Evolutionary conservation across 2,329 filamentous ascomycete species (phyloP), one percentile per base, ranked within the genome.

Genomic region (Dryadomyces quercus-mongolicae): DNA sequence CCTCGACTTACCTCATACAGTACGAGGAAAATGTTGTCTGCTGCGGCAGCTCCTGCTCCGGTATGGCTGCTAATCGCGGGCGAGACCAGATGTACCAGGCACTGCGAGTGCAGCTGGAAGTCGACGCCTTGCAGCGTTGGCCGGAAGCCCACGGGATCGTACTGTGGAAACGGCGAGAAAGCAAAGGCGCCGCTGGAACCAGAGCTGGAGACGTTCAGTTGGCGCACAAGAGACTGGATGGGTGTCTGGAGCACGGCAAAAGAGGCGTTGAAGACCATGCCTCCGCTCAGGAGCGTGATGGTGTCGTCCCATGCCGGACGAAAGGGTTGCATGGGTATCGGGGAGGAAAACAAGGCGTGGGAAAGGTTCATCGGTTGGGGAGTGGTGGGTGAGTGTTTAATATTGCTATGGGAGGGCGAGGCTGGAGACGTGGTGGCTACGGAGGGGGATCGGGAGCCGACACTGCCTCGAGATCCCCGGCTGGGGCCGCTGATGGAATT

Each of bases 241-340:
- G 65, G 67, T 1, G 71, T 73, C 54, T 74, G 68, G 4, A 78
- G 63, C 8, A 73, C 74, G 3, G 72, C 68, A 31, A 79, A 61
- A 55, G 73, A 69, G 20, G 73, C 63, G 10, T 67, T 62, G 54
- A 71, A 68, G 31, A 67, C 64, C 48, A 64, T 62, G 4, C 67
- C 67, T 1, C 65, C 64, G 34, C 63, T 70, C 5, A 69, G 68
- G n/a, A 78, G 58, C 6, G 65, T 59, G 15, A 77, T 62, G 45
- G 67, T 63, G 49, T 78, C 72, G 48, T 75, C 67, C 77, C 77
- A 80, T 1, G 76, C 76, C 5, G 75, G 71, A 38, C 68, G 67
- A 45, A 74, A 64, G 13, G 76, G 75, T 42, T 70, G 66, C 18
- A 64, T 60, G 3, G 69, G 65, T 8, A 65, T 12, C 9, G 34